Evolutionary conservation across 2,329 filamentous ascomycete species (phyloP), one percentile per base, ranked within the genome.

Genomic region (Aspergillus sp.): DNA sequence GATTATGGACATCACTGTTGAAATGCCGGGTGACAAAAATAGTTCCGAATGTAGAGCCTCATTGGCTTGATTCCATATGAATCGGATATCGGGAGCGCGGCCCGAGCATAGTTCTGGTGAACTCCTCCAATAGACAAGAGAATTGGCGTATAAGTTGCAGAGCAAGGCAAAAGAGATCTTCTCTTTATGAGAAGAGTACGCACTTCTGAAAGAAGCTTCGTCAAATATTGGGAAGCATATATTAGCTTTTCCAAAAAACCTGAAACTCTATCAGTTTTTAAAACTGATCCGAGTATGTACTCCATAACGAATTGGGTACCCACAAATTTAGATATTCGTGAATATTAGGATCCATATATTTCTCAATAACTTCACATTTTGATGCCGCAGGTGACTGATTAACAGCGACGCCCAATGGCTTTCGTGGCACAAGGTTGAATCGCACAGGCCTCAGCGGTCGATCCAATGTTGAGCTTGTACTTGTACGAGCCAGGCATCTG

Each of bases 11-110:
- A 73, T 67, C 5, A 81, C 69, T 0, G 76, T 76, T 0, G 76
- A 75, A 41, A 80, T 70, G 0, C 77, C 74, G 0, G 77, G 77
- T 0, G 73, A 74, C 2, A 76, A 59, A 26, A 75, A 68, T 1
- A 80, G 65, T 39, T 81, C 77, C 0, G 75, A 78, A 50, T 77
- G 74, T 0, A 79, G 61, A 0, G 77, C 75, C 48, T 77, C 75
- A 12, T 69, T 74, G 2, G 76, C 75, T 19, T 77, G 69, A 38
- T 80, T 80, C 78, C 78, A 81, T 26, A 78, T 71, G 52, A 76
- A 81, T 6, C 74, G 71, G 19, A 67, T 65, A 52, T 81, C 77
- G 0, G 77, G 77, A 12, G 65, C 58, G 5, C 70, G 66, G 29
- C 69, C 63, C 0, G 51, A 49, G 1, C 56, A 58, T 2, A 73